Evolutionary conservation across 331 rosid genomes (phyloP).

Genomic region (Cydonia oblonga): DNA sequence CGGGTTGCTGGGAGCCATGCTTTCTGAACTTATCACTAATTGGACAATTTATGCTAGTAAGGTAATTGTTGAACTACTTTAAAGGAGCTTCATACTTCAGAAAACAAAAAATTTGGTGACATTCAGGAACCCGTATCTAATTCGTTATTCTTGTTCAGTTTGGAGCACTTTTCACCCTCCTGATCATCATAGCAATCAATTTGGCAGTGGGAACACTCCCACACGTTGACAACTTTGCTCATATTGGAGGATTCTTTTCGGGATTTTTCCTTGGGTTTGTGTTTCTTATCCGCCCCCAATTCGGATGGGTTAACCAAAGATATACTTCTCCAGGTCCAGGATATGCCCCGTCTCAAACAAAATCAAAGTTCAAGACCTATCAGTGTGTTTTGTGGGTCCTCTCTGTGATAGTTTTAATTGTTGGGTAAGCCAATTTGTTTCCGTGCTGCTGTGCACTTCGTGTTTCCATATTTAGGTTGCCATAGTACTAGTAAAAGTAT

Average conservation of each 20-base stretch:
- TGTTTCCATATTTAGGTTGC: slow-evolving; percentile 7
- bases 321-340: slow-evolving; percentile 29
- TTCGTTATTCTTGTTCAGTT: slow-evolving; percentile 29
- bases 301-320: slow-evolving; percentile 75
- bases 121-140: not conserved
- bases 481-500: not conserved
- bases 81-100: not conserved
- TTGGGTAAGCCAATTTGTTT: slow-evolving; percentile 24
- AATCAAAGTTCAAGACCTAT: slow-evolving; percentile 64
- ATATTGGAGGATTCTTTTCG: slow-evolving; percentile 83
- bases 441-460: not conserved
- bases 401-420: slow-evolving; percentile 34
- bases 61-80: slow-evolving; percentile 33
- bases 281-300: slow-evolving; percentile 91
- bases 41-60: slow-evolving; percentile 80
- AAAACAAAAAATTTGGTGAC: not conserved
- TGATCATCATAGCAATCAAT: slow-evolving; percentile 63
- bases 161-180: slow-evolving; percentile 60
- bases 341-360: slow-evolving; percentile 28
- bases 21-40: slow-evolving; percentile 88
- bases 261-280: slow-evolving; percentile 91
- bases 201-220: slow-evolving; percentile 87
- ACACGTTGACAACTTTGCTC: slow-evolving; percentile 93
- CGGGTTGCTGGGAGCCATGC: slow-evolving; percentile 93
- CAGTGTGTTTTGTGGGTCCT: slow-evolving; percentile 58